Evolutionary conservation across 2,329 filamentous ascomycete species (phyloP), one percentile per base, ranked within the genome.

Genomic region (Cordyceps cicadae): DNA sequence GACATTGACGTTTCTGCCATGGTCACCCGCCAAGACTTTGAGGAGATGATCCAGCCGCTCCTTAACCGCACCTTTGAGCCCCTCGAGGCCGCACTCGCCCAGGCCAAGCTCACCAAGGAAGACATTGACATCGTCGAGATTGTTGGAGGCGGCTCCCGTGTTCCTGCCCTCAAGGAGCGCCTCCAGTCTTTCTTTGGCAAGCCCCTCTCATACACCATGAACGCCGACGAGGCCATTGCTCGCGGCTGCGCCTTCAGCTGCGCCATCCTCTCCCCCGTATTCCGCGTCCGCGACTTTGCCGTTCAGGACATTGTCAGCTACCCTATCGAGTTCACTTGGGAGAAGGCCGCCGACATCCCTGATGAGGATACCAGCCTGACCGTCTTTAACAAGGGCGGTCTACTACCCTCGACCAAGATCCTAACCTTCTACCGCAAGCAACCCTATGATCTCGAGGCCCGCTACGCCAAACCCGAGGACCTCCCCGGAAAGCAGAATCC

Each of bases 351-450:
- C 63, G 94, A 99, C 71, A 99, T 99, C 68, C 94, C 94, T 29
- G 94, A 99, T 69, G 94, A 99, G 81, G 94, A 97, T 75, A 97
- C 94, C 60, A 95, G 87, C 79, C 81, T 99, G 68, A 96, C 90
- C 41, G 94, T 99, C 70, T 99, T 99, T 79, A 95, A 94, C 84
- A 92, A 89, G 76, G 93, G 93, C 75, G 97, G 97, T 72, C 87
- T 96, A 65, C 88, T 99, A 82, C 94, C 94, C 59, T 97, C 93
- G 6, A 99, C 94, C 66, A 99, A 99, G 84, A 97, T 99, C 67
- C 86, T 99, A 59, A 99, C 94, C 45, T 99, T 99, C 81, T 99
- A 97, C 83, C 88, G 94, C 68, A 97, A 97, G 81, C 91, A 97
- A 77, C 84, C 92, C 52, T 99, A 97, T 74, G 92, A 97, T 72